Base-by-base conservation (phyloP, 2,329 filamentous ascomycete species). In the Elsinoe fawcettii region DNA sequence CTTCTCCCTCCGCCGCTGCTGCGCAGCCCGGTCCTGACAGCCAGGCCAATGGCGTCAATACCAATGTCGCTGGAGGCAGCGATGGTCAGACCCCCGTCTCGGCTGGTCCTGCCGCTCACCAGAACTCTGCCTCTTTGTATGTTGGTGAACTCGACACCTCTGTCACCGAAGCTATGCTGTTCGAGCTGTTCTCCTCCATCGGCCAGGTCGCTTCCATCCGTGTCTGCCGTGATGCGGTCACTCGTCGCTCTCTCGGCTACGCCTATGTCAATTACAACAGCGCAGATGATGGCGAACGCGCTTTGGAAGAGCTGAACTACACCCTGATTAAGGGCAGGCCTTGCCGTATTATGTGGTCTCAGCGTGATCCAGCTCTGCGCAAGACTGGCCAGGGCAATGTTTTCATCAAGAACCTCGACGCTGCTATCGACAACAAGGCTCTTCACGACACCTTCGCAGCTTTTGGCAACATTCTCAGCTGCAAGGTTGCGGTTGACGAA, bases 181-280 rank as follows among this genome's bases (percentile, higher is more conserved):
- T 97, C 77, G 93, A 99, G 84, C 88, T 99, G 63, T 99, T 99
- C 83, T 97, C 93, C 60, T 93, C 95, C 77, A 99, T 99, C 71
- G 93, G 93, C 67, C 92, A 95, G 70, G 93, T 99, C 69, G 93
- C 93, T 65, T 99, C 93, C 61, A 99, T 99, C 75, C 93, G 93
- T 83, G 93, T 99, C 73, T 99, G 93, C 84, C 93, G 93, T 78
- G 93, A 99, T 72, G 92, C 93, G 63, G 91, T 99, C 72, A 97
- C 93, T 71, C 91, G 93, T 74, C 92, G 93, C 76, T 99, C 93
- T 64, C 90, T 99, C 65, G 93, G 93, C 66, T 99, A 99, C 75
- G 93, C 93, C 75, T 99, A 99, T 75, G 93, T 99, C 77, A 99
- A 99, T 85, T 99, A 97, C 85, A 99, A 97, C 82, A 92, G 90